Evolutionary conservation across 176 grass and related monocot genomes (phyloP).

Genomic region (Eremochloa ophiuroides): DNA sequence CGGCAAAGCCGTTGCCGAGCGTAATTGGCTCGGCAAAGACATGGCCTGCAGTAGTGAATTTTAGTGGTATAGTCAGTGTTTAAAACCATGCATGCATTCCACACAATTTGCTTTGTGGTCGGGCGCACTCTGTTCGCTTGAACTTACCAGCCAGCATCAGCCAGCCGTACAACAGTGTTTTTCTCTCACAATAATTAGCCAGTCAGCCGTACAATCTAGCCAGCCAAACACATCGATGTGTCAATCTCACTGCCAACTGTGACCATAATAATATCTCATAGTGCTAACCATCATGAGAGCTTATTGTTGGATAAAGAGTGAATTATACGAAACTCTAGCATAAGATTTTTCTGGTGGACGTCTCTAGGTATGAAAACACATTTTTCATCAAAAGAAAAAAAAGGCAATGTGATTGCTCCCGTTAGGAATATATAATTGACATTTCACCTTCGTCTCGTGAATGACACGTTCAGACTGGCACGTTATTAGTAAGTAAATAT

Average conservation of each 20-base stretch:
- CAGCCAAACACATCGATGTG: too few species aligned
- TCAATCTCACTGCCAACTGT: background rate
- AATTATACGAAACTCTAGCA: background rate
- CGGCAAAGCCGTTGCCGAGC: too few species aligned
- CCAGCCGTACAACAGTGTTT: too few species aligned
- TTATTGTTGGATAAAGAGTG: background rate
- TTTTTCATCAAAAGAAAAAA: background rate
- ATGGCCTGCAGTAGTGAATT: too few species aligned
- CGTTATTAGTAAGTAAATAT: background rate
- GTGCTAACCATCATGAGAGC: constrained; percentile 22
- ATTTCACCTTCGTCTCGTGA: background rate
- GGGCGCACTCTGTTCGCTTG: too few species aligned
- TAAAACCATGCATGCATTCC: too few species aligned
- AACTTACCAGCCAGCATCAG: too few species aligned
- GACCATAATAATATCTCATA: background rate
- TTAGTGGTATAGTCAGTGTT: too few species aligned
- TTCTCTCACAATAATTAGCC: too few species aligned
- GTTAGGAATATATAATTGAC: background rate
- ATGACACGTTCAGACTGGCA: background rate
- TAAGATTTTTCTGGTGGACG: background rate
- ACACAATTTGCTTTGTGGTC: too few species aligned
- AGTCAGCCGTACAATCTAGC: too few species aligned
- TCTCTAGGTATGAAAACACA: background rate
- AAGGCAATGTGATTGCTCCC: background rate
- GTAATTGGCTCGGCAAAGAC: too few species aligned